Evolutionary conservation across 192 early-diverging fungal species (phyloP).

Genomic region (Coemansia sp.): DNA sequence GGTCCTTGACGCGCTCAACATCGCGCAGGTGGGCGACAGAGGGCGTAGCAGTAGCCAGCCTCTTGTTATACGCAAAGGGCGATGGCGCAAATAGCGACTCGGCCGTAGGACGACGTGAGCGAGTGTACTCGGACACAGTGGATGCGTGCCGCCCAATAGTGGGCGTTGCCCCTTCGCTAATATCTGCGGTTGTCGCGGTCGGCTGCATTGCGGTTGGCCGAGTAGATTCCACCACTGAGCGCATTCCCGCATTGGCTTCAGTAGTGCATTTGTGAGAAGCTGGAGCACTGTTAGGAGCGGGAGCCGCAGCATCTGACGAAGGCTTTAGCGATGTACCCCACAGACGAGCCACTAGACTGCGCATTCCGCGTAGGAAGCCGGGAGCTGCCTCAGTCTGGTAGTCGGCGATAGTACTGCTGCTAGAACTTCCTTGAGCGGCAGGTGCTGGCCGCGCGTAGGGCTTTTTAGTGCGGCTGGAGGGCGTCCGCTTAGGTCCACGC

Average conservation of each 20-base stretch:
- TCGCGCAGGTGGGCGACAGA: constrained; percentile 50
- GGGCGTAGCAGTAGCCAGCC: constrained; percentile 44
- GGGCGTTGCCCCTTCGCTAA: background rate
- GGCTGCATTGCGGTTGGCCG: constrained; percentile 3
- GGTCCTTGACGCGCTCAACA: constrained; percentile 30
- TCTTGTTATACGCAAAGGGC: constrained; percentile 57
- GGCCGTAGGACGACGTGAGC: constrained; percentile 34
- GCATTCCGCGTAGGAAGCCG: constrained; percentile 54
- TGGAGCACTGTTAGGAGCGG: background rate
- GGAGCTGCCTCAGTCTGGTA: constrained; percentile 29
- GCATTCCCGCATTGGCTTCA: constrained; percentile 10
- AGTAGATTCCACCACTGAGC: background rate
- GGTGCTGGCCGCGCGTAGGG: constrained; percentile 30
- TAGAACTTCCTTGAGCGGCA: background rate
- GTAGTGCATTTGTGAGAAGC: constrained; percentile 9
- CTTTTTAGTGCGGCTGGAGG: constrained; percentile 48
- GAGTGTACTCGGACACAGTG: constrained; percentile 18
- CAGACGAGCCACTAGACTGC: constrained; percentile 48
- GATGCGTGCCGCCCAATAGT: constrained; percentile 22
- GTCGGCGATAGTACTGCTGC: background rate
- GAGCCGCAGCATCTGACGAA: background rate
- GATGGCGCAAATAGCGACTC: constrained; percentile 49
- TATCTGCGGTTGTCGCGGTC: background rate
- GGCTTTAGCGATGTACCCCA: constrained; percentile 50
- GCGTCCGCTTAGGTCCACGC: constrained; percentile 44